Conservation (phyloP, 257 asterid genomes). For the Coffea canephora region DNA sequence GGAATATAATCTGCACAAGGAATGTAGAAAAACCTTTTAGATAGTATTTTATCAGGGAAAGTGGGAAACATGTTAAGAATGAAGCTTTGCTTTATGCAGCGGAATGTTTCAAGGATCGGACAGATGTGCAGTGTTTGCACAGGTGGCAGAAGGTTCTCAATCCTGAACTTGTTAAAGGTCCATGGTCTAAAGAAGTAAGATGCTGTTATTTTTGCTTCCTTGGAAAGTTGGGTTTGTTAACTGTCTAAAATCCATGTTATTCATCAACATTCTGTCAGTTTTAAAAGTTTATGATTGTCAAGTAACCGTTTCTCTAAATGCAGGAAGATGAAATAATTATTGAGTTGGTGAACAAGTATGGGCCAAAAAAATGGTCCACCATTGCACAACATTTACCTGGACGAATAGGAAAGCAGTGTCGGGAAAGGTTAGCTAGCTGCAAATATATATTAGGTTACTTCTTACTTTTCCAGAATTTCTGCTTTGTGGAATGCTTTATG, state of each 20-base stretch:
- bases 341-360: conserved; percentile 69
- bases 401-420: conserved; percentile 97
- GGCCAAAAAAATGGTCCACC: conserved; percentile 96
- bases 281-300: not conserved
- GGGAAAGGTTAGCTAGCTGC: conserved; percentile 61
- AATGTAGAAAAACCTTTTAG: not conserved
- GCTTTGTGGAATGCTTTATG: conserved; percentile 2
- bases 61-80: not conserved
- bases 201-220: conserved; percentile 18
- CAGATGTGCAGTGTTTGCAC: conserved; percentile 91
- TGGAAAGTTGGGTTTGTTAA: conserved; percentile 6
- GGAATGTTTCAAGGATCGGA: conserved; percentile 87
- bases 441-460: conserved; percentile 10
- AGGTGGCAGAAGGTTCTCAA: conserved; percentile 97
- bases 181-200: conserved; percentile 93
- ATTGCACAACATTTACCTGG: conserved; percentile 95
- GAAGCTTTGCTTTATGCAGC: conserved; percentile 38
- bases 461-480: conserved; percentile 7
- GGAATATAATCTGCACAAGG: not conserved
- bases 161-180: conserved; percentile 96
- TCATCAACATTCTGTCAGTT: not conserved
- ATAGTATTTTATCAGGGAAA: not conserved
- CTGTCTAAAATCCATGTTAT: not conserved
- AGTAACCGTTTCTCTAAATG: not conserved
- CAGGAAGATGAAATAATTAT: conserved; percentile 88